A percentile compares a stretch with the other conserved stretches of the same genome.
Conservation (phyloP, 331 rosid species). For the Saraca asoca region DNA sequence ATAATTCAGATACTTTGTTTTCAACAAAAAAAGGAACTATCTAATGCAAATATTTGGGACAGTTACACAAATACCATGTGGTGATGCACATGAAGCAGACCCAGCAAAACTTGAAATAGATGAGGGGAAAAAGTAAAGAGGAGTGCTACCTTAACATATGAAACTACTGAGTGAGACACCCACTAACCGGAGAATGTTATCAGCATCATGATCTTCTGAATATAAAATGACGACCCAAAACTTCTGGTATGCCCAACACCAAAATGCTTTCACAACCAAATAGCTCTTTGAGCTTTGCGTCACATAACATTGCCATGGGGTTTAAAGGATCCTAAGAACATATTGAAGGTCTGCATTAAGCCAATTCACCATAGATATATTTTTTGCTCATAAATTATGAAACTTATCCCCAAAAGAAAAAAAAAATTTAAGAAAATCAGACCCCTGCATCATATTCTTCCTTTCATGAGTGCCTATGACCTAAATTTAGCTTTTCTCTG, state of each 20-base stretch:
- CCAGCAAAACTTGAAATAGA: background rate
- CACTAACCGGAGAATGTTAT: conserved; percentile 56
- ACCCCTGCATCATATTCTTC: background rate
- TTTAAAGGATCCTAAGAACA: conserved; percentile 66
- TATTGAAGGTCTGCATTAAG: conserved; percentile 14
- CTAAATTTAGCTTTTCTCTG: background rate
- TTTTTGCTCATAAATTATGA: background rate
- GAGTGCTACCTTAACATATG: background rate
- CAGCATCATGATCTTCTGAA: conserved; percentile 67
- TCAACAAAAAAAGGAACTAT: background rate
- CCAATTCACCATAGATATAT: conserved; percentile 15
- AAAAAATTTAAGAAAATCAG: conserved; percentile 11
- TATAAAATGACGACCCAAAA: conserved; percentile 68
- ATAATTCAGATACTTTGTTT: background rate
- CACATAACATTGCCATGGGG: conserved; percentile 69
- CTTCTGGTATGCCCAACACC: conserved; percentile 75
- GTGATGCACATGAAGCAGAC: conserved; percentile 1
- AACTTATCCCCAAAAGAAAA: conserved; percentile 1
- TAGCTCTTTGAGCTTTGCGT: conserved; percentile 74
- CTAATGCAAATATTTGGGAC: background rate
- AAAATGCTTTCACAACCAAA: conserved; percentile 79
- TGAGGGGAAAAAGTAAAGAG: background rate
- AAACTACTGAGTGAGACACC: conserved; percentile 15
- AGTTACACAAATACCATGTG: conserved; percentile 7
- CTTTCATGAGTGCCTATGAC: conserved; percentile 4